A percentile compares a stretch with the other conserved stretches of the same genome.
Conservation (phyloP, 2,329 filamentous ascomycete species). For the Orbilia oligospora region DNA sequence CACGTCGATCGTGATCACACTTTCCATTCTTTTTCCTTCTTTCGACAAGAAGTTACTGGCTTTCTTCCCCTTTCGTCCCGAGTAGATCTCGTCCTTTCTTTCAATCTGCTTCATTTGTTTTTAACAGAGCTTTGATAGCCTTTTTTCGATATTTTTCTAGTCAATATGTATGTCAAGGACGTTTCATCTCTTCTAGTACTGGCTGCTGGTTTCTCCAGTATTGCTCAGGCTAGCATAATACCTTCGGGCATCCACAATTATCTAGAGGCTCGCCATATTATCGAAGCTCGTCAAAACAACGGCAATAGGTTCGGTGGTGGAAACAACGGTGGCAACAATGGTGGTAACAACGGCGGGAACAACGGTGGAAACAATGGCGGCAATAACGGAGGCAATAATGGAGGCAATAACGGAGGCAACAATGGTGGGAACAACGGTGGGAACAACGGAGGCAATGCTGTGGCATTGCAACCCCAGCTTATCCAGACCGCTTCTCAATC, state of each 20-base stretch:
- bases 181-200: constrained; percentile 55
- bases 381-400: constrained; percentile 36
- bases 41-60: constrained; percentile 56
- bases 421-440: constrained; percentile 26
- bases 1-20: constrained; percentile 59
- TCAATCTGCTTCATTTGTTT: constrained; percentile 32
- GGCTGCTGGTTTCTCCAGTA: constrained; percentile 39
- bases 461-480: constrained; percentile 66
- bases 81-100: constrained; percentile 59
- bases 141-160: constrained; percentile 35
- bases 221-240: constrained; percentile 54
- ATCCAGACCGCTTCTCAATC: constrained; percentile 68
- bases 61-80: constrained; percentile 35
- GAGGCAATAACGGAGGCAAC: constrained; percentile 35
- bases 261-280: constrained; percentile 45
- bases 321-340: constrained; percentile 43
- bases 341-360: constrained; percentile 34
- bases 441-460: neutral
- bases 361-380: constrained; percentile 41
- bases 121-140: constrained; percentile 35
- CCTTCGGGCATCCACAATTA: constrained; percentile 38
- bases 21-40: constrained; percentile 60
- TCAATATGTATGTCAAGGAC: constrained; percentile 60
- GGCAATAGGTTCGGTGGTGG: constrained; percentile 34
- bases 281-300: constrained; percentile 57